Evolutionary conservation across 2,329 filamentous ascomycete species (phyloP).

Genomic region (Botryosphaeria dothidea): DNA sequence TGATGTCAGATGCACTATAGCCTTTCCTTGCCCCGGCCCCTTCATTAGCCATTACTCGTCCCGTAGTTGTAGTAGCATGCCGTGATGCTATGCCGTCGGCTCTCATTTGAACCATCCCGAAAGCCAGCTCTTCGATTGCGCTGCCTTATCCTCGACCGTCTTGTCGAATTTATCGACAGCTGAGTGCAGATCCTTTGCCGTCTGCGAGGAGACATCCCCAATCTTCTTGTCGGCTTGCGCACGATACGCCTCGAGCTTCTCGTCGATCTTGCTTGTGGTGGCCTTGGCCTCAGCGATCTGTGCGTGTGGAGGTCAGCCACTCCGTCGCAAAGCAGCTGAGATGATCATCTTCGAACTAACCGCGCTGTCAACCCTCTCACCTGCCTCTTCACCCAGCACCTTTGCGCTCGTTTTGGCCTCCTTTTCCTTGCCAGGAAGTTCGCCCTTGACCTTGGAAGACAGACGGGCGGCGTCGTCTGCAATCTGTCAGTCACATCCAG

Average conservation of each 20-base stretch:
- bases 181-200: constrained; percentile 50
- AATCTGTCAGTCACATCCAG: constrained; percentile 22
- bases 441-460: constrained; percentile 65
- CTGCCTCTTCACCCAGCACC: constrained; percentile 43
- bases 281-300: constrained; percentile 41
- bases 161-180: constrained; percentile 77
- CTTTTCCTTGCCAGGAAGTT: constrained; percentile 63
- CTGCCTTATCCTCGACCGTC: constrained; percentile 74
- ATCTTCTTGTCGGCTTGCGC: constrained; percentile 61
- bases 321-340: background rate
- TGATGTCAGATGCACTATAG: background rate
- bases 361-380: constrained; percentile 57
- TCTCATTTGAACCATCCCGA: constrained; percentile 71
- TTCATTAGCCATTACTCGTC: constrained; percentile 1
- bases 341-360: constrained; percentile 53
- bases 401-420: constrained; percentile 67
- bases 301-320: background rate
- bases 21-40: background rate
- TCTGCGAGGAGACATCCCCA: constrained; percentile 67
- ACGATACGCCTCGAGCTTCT: constrained; percentile 55
- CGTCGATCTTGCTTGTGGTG: constrained; percentile 64
- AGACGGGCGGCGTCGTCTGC: constrained; percentile 75
- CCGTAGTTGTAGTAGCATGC: background rate
- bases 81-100: background rate
- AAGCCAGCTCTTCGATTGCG: constrained; percentile 81